Conservation (phyloP, 2,329 filamentous ascomycete genomes). For the Zasmidium citrigriseum region DNA sequence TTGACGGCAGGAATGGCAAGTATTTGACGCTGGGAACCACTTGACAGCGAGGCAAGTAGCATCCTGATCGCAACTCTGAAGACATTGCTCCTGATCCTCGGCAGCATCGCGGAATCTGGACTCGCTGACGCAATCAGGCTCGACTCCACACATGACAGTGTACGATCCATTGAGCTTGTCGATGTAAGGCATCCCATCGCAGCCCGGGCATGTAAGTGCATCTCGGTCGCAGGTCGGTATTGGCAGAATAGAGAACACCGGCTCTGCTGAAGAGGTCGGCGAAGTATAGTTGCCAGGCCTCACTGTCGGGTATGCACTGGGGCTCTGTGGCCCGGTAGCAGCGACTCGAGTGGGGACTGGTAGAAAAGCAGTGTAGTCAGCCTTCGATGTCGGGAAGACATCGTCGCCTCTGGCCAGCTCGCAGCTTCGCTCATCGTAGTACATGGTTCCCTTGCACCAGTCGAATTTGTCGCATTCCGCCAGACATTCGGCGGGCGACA, state of each 20-base stretch:
- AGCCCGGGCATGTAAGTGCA: constrained; percentile 26
- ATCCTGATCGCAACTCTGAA: constrained; percentile 28
- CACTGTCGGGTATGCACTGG: constrained; percentile 7
- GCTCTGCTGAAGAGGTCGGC: constrained; percentile 7
- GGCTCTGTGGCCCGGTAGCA: neutral
- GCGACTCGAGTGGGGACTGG: constrained; percentile 17
- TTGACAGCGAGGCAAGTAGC: constrained; percentile 25
- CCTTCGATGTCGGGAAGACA: constrained; percentile 14
- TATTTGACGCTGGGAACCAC: constrained; percentile 18
- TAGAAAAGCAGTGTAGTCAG: constrained; percentile 29
- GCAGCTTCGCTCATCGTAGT: constrained; percentile 25
- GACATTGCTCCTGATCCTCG: constrained; percentile 22
- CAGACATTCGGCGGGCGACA: constrained; percentile 22
- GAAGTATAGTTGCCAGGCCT: neutral
- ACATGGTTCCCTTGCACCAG: constrained; percentile 25
- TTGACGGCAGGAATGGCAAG: constrained; percentile 27
- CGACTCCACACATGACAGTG: constrained; percentile 23
- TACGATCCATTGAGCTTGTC: constrained; percentile 29
- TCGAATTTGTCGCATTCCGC: constrained; percentile 23
- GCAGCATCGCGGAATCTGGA: constrained; percentile 13
- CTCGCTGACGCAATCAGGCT: constrained; percentile 24
- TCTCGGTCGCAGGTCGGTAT: constrained; percentile 17
- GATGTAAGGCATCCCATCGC: constrained; percentile 19
- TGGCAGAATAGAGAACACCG: constrained; percentile 21
- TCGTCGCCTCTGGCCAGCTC: constrained; percentile 25